These are phyloP conservation scores for Pseudocercospora eumusae DNA, from an alignment of 2,329 filamentous ascomycete species.

Conservation along the genomic window DNA sequence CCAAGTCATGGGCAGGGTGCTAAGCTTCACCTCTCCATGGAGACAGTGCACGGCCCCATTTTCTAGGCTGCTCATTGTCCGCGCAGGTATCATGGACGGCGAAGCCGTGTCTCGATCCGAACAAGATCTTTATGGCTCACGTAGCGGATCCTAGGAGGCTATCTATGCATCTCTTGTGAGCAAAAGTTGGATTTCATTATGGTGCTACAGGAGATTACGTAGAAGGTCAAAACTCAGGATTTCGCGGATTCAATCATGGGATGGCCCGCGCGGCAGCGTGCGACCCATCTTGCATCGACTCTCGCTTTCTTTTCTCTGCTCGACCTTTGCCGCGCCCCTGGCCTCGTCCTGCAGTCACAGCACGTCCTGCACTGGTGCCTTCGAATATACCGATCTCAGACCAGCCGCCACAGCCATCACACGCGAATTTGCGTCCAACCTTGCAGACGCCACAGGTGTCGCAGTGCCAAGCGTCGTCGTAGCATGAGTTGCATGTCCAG, in stretches of 20 bases:
- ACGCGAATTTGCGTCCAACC: background rate
- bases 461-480: constrained; percentile 16
- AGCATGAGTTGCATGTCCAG: constrained; percentile 8
- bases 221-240: too few species aligned
- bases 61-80: too few species aligned
- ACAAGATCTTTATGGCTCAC: too few species aligned
- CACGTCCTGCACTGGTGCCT: background rate
- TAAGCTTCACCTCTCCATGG: too few species aligned
- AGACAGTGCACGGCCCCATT: too few species aligned
- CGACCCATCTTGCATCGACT: background rate
- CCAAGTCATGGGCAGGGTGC: too few species aligned
- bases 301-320: background rate
- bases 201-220: too few species aligned
- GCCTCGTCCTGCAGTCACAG: background rate
- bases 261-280: background rate
- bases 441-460: constrained; percentile 6
- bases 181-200: too few species aligned
- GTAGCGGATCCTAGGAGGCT: too few species aligned
- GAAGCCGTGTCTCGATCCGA: background rate
- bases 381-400: background rate
- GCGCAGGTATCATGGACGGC: background rate
- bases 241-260: too few species aligned
- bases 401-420: constrained; percentile 12
- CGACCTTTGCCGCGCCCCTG: background rate
- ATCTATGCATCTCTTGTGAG: too few species aligned